A percentile compares a stretch with the other conserved stretches of the same genome.
phyloP scores from a whole-genome alignment of 1,284 basidiomycete genomes.

The Cryptococcus sp. region DNA sequence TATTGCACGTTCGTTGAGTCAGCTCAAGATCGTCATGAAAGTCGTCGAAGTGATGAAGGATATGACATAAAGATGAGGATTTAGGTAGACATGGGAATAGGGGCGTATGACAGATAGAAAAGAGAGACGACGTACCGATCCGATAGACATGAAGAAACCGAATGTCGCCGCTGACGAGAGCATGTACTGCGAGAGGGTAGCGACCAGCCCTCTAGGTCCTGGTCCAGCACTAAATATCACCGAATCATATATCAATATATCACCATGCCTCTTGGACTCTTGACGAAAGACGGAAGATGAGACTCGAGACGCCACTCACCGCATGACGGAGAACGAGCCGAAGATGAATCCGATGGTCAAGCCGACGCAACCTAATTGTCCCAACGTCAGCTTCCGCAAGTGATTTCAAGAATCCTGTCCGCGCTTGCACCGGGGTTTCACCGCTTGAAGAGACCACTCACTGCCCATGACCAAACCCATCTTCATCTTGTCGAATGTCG shows the following conservation, averaged over 20 bases:
- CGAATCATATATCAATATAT: not conserved
- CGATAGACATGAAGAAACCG: conserved; percentile 55
- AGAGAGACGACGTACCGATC: conserved; percentile 42
- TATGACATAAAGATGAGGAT: not conserved
- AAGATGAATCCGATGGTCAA: conserved; percentile 96
- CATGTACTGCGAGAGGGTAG: conserved; percentile 93
- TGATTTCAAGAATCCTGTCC: not conserved
- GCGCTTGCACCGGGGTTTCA: not conserved
- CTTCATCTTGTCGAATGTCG: conserved; percentile 59
- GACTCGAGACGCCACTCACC: conserved; percentile 58
- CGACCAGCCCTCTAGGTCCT: conserved; percentile 79
- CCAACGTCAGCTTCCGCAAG: not conserved
- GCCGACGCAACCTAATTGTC: conserved; percentile 73
- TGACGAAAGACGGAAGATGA: conserved; percentile 2
- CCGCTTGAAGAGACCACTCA: conserved; percentile 19
- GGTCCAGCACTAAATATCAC: conserved; percentile 60
- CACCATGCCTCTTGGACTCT: conserved; percentile 57
- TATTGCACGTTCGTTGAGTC: conserved; percentile 12
- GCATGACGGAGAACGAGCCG: conserved; percentile 82
- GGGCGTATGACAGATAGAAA: not conserved
- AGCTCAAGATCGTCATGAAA: not conserved
- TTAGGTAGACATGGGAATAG: not conserved
- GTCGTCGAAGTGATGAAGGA: not conserved
- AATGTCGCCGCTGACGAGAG: conserved; percentile 58
- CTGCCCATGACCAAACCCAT: conserved; percentile 89